These are phyloP conservation scores for Spinacia oleracea DNA, from an alignment of 179 eudicot species.

Conservation along the genomic window DNA sequence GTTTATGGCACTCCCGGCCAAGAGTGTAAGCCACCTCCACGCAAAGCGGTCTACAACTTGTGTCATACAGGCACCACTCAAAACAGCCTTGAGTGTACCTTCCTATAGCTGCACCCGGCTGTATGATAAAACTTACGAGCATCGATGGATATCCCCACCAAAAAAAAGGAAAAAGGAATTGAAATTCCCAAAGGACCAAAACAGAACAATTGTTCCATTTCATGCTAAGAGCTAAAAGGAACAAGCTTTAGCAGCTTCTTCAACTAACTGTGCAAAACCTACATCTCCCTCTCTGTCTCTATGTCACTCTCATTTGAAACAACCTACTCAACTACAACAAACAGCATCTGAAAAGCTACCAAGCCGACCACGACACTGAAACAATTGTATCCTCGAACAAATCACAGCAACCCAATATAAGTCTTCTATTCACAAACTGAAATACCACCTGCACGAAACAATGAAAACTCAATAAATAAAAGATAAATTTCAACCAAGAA, in stretches of 20 bases:
- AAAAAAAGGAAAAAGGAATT: too few relatives aligned
- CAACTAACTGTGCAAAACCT: slow-evolving; percentile 1
- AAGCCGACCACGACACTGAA: slow-evolving; percentile 4
- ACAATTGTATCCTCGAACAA: slow-evolving; percentile 13
- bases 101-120: too few relatives aligned
- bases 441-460: slow-evolving; percentile 21
- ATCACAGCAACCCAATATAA: slow-evolving; percentile 12
- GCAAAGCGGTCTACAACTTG: too few relatives aligned
- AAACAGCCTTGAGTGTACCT: too few relatives aligned
- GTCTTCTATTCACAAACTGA: slow-evolving; percentile 28
- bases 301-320: too few relatives aligned
- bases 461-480: background rate
- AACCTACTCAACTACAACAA: background rate
- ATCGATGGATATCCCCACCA: too few relatives aligned
- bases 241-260: slow-evolving; percentile 1
- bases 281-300: background rate
- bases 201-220: background rate
- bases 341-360: slow-evolving; percentile 12
- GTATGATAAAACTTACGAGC: too few relatives aligned
- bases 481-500: background rate
- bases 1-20: too few relatives aligned
- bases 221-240: background rate
- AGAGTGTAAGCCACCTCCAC: too few relatives aligned
- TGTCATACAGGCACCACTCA: too few relatives aligned
- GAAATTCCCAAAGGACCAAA: background rate